Conservation (phyloP, 78 protist species). For the Mastigamoeba balamuthi region DNA sequence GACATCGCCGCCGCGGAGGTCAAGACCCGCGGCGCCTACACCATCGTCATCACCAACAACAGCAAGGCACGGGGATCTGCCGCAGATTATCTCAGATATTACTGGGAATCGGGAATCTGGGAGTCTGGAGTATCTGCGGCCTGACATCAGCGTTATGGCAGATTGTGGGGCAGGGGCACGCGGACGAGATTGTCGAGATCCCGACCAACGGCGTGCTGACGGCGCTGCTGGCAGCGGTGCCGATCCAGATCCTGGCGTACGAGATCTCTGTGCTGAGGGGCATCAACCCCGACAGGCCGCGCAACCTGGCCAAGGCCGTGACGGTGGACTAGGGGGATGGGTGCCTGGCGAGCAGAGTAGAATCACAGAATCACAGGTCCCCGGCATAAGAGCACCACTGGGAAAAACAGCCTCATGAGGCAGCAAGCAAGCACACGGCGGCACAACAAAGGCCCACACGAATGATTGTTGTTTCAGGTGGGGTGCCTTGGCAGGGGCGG, state of each 20-base stretch:
- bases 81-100: neutral
- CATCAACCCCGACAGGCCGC: constrained; percentile 86
- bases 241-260: constrained; percentile 88
- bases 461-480: too few relatives aligned
- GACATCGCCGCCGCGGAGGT: constrained; percentile 42
- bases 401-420: too few relatives aligned
- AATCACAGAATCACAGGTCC: too few relatives aligned
- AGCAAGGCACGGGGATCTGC: neutral
- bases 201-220: constrained; percentile 53
- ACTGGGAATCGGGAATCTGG: neutral
- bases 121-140: neutral
- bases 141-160: neutral
- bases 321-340: constrained; percentile 52
- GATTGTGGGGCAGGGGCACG: constrained; percentile 15
- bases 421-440: too few relatives aligned
- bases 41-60: constrained; percentile 32
- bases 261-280: constrained; percentile 59
- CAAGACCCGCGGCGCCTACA: constrained; percentile 48
- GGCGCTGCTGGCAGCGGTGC: constrained; percentile 57
- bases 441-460: too few relatives aligned
- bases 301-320: constrained; percentile 96
- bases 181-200: constrained; percentile 21
- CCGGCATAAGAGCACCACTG: too few relatives aligned
- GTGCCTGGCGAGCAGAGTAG: too few relatives aligned
- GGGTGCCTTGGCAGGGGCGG: too few relatives aligned